Evolutionary conservation across 495 filamentous ascomycete genomes (phyloP).

Genomic region (Glonium stellatum): DNA sequence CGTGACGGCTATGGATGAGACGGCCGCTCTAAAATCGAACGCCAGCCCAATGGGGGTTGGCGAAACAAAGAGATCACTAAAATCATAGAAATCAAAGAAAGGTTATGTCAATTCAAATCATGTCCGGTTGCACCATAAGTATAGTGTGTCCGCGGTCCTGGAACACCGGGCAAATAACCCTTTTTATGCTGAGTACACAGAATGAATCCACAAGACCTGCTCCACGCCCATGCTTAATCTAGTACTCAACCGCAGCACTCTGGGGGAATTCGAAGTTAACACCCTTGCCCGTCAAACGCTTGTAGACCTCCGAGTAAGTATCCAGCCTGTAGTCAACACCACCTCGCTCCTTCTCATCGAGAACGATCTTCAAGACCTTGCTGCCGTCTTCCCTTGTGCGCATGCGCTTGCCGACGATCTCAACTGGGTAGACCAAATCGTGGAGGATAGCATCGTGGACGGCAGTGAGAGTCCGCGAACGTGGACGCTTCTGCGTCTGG

Average conservation of each 20-base stretch:
- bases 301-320: slow-evolving; percentile 98
- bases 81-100: background rate
- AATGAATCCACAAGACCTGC: slow-evolving; percentile 19
- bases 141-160: background rate
- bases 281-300: slow-evolving; percentile 83
- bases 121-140: background rate
- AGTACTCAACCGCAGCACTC: slow-evolving; percentile 69
- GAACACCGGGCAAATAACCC: background rate
- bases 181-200: slow-evolving; percentile 25
- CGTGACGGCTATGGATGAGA: background rate
- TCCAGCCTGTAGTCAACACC: slow-evolving; percentile 97
- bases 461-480: slow-evolving; percentile 91
- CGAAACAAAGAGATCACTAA: background rate
- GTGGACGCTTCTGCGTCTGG: slow-evolving; percentile 95
- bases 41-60: too few species aligned
- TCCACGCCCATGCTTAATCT: slow-evolving; percentile 39
- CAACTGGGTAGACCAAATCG: slow-evolving; percentile 97
- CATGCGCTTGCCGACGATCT: slow-evolving; percentile 98
- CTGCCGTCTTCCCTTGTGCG: slow-evolving; percentile 94
- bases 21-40: background rate
- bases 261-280: slow-evolving; percentile 97
- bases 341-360: slow-evolving; percentile 99
- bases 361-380: slow-evolving; percentile 95
- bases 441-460: slow-evolving; percentile 94
- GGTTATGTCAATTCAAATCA: background rate